Evolutionary conservation across 345 rosid species (phyloP).

Genomic region (Lumnitzera racemosa): DNA sequence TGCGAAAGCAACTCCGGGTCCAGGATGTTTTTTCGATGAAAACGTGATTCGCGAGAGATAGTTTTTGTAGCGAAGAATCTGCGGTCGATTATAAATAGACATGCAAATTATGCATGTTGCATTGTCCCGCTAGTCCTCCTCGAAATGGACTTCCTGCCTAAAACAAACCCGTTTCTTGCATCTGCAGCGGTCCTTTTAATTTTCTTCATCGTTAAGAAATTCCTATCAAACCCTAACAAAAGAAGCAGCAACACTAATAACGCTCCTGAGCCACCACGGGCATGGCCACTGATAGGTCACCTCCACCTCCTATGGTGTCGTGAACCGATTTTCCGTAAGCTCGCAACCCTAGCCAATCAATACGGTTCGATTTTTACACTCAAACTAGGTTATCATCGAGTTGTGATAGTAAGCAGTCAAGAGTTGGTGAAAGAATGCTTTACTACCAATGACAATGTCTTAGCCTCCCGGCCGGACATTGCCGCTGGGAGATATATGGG

Average conservation of each 20-base stretch:
- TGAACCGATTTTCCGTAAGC: slow-evolving; percentile 2
- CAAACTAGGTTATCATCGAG: slow-evolving; percentile 2
- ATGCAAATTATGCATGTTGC: no score
- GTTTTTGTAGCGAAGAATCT: no score
- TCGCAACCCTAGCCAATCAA: slow-evolving; percentile 9
- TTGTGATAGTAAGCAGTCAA: slow-evolving; percentile 9
- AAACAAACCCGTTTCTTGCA: background rate
- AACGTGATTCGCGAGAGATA: no score
- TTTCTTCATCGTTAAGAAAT: background rate
- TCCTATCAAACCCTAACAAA: background rate
- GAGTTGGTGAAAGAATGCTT: slow-evolving; percentile 13
- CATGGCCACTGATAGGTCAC: slow-evolving; percentile 19
- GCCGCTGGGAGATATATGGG: slow-evolving; percentile 7
- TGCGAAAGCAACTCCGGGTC: no score
- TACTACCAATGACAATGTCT: slow-evolving; percentile 1
- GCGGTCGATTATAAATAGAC: no score
- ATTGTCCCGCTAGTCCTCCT: no score
- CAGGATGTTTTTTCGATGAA: no score
- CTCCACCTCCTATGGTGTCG: slow-evolving; percentile 10
- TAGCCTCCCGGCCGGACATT: slow-evolving; percentile 4
- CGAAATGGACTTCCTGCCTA: background rate
- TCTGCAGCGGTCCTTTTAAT: background rate
- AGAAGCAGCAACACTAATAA: no score
- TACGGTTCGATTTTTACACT: slow-evolving; percentile 13
- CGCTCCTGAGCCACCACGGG: slow-evolving; percentile 10